phyloP scores from a whole-genome alignment of 352 stramenopile species.

The Globisporangium heterothallicum region DNA sequence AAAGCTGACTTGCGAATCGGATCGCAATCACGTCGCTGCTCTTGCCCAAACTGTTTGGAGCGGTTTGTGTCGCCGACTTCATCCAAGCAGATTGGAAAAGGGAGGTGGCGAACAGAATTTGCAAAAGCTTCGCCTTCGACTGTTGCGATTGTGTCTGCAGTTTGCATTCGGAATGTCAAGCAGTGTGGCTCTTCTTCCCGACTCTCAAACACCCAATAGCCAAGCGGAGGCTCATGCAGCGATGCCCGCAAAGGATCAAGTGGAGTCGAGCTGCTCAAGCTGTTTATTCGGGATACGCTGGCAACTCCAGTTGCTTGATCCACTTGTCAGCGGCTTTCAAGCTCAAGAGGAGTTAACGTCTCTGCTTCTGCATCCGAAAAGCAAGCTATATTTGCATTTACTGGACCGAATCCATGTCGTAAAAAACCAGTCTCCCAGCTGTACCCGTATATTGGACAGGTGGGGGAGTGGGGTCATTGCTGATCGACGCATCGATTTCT shows the following conservation, averaged over 20 bases:
- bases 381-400: constrained; percentile 24
- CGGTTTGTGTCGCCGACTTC: constrained; percentile 38
- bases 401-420: constrained; percentile 7
- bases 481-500: constrained; percentile 30
- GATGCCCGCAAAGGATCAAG: neutral
- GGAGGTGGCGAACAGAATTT: constrained; percentile 2
- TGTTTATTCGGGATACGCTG: constrained; percentile 27
- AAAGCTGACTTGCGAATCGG: constrained; percentile 3
- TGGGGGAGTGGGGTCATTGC: constrained; percentile 16
- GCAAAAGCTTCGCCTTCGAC: constrained; percentile 33
- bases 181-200: constrained; percentile 5
- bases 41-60: constrained; percentile 27
- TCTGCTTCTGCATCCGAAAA: constrained; percentile 47
- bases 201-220: constrained; percentile 12
- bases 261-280: constrained; percentile 1
- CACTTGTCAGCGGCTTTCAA: constrained; percentile 19
- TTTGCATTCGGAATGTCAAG: constrained; percentile 41
- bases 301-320: constrained; percentile 41
- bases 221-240: constrained; percentile 10
- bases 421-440: constrained; percentile 11
- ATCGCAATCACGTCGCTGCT: constrained; percentile 4
- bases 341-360: constrained; percentile 19
- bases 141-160: constrained; percentile 42
- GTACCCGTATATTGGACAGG: constrained; percentile 18
- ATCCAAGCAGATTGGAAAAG: constrained; percentile 2